Evolutionary conservation across 2,329 filamentous ascomycete genomes (phyloP).

Genomic region (Biscogniauxia marginata): DNA sequence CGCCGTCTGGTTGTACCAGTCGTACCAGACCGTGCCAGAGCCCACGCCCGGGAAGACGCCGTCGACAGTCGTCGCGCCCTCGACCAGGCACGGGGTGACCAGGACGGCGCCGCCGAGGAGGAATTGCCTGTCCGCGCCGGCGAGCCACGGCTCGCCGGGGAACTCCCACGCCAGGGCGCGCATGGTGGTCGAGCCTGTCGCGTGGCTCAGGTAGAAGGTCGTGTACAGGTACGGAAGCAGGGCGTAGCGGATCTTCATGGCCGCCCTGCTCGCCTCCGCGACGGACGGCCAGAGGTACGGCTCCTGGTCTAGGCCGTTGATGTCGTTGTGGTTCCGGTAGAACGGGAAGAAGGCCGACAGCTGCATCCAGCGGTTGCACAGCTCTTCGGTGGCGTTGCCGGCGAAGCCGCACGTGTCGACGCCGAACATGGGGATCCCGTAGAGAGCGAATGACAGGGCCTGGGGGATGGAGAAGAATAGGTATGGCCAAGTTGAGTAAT

Average conservation of each 20-base stretch:
- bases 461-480: conserved; percentile 78
- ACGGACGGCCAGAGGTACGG: conserved; percentile 70
- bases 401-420: conserved; percentile 70
- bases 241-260: conserved; percentile 69
- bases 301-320: conserved; percentile 63
- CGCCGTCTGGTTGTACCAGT: conserved; percentile 70
- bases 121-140: conserved; percentile 68
- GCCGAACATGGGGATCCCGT: conserved; percentile 76
- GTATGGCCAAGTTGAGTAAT: conserved; percentile 66
- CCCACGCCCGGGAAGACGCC: conserved; percentile 69
- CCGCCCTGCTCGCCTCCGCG: conserved; percentile 59
- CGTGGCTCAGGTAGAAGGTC: conserved; percentile 65
- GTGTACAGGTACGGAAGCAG: conserved; percentile 77
- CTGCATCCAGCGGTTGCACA: conserved; percentile 75
- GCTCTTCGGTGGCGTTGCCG: conserved; percentile 64
- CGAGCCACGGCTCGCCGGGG: conserved; percentile 66
- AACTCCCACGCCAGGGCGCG: conserved; percentile 74
- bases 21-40: conserved; percentile 66
- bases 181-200: conserved; percentile 67
- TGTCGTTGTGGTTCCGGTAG: conserved; percentile 72
- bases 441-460: conserved; percentile 71
- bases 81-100: conserved; percentile 65
- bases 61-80: conserved; percentile 58
- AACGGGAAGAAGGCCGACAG: conserved; percentile 74
- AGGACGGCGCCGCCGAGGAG: conserved; percentile 65